phyloP scores from a whole-genome alignment of 169 alveolate species.

The Cryptosporidium sp. region DNA sequence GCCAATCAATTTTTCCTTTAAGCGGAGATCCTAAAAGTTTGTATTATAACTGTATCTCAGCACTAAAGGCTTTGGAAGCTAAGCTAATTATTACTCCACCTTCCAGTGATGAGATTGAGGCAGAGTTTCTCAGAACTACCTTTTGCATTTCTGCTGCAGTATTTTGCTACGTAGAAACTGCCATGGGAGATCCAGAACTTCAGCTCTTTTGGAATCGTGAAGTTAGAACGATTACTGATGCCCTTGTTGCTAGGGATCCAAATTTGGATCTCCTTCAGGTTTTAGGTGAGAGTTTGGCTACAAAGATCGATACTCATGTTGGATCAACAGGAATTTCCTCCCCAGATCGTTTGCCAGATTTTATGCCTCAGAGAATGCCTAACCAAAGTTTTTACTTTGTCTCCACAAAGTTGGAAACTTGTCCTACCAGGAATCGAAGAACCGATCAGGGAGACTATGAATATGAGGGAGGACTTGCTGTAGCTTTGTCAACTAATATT shows the following conservation, averaged over 20 bases:
- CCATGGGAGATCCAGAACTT: constrained; percentile 62
- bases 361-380: constrained; percentile 64
- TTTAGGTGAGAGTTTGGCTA: constrained; percentile 42
- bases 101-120: constrained; percentile 48
- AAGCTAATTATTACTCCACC: constrained; percentile 47
- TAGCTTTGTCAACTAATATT: background rate
- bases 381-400: constrained; percentile 46
- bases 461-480: constrained; percentile 46
- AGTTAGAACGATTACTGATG: constrained; percentile 39
- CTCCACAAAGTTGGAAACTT: constrained; percentile 25
- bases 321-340: constrained; percentile 8
- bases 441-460: background rate
- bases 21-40: constrained; percentile 73
- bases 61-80: constrained; percentile 21
- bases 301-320: constrained; percentile 1
- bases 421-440: background rate
- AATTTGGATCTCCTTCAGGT: constrained; percentile 57
- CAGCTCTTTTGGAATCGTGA: constrained; percentile 69
- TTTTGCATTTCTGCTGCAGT: constrained; percentile 71
- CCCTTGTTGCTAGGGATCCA: constrained; percentile 46
- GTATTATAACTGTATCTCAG: constrained; percentile 52
- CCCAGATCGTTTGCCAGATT: background rate
- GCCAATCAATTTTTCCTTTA: constrained; percentile 8
- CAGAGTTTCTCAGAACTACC: constrained; percentile 70
- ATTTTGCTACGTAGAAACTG: constrained; percentile 55